Percentiles rank a stretch among this genome's conserved stretches.
Conservation (phyloP, 495 filamentous ascomycete genomes). For the Podospora pseudopauciseta region DNA sequence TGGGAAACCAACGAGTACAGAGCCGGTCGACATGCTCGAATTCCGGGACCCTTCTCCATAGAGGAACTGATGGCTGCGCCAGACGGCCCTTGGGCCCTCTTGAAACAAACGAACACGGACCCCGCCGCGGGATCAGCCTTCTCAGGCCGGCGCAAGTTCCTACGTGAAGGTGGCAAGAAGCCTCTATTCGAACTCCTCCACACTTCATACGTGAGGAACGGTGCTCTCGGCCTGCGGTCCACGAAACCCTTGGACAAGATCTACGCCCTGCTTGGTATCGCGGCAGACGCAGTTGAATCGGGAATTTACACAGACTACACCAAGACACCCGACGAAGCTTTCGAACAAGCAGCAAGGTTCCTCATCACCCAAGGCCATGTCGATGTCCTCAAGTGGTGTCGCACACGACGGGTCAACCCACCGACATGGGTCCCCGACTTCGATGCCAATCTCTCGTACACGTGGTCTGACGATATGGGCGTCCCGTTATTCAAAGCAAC, state of each 20-base stretch:
- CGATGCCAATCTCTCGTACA: not conserved
- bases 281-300: not conserved
- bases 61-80: not conserved
- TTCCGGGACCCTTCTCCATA: not conserved
- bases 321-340: not conserved
- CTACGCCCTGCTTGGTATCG: not conserved
- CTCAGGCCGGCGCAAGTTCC: not conserved
- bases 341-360: not conserved
- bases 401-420: not conserved
- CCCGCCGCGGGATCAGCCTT: slow-evolving; percentile 3
- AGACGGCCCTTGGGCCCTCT: not conserved
- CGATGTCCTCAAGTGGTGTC: not conserved
- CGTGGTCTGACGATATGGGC: not conserved
- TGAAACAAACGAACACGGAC: not conserved
- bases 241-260: not conserved
- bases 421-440: not conserved
- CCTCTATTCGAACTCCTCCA: slow-evolving; percentile 5
- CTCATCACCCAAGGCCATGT: not conserved
- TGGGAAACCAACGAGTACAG: not conserved
- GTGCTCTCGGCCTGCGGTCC: slow-evolving; percentile 1
- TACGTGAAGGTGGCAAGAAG: not conserved
- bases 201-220: slow-evolving; percentile 8
- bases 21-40: not conserved
- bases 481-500: not conserved
- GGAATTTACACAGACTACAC: not conserved